These are phyloP conservation scores for Trypanosoma platydactyli DNA, from an alignment of 208 protist species.

Conservation along the genomic window DNA sequence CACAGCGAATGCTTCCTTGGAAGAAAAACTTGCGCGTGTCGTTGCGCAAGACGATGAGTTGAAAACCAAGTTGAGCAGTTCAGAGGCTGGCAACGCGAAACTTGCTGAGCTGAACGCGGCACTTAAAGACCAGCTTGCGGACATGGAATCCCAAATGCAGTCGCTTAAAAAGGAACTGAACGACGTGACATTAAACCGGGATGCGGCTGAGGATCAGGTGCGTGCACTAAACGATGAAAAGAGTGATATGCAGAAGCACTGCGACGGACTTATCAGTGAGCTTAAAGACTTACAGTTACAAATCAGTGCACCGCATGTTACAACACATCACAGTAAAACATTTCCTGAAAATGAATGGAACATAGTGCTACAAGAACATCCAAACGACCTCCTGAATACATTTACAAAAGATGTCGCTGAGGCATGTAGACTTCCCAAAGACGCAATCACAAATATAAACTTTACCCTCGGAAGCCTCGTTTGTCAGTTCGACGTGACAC, in stretches of 20 bases:
- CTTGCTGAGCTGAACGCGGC: neutral
- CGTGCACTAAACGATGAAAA: neutral
- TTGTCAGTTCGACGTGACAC: conserved; percentile 30
- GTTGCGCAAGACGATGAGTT: conserved; percentile 17
- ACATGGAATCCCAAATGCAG: conserved; percentile 13
- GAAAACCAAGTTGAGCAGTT: conserved; percentile 25
- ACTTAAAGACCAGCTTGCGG: conserved; percentile 17
- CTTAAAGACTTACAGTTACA: conserved; percentile 2
- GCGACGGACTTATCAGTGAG: neutral
- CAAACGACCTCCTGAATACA: conserved; percentile 23
- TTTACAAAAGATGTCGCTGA: conserved; percentile 30
- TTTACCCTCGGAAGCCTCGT: conserved; percentile 37
- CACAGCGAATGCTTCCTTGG: too few relatives aligned
- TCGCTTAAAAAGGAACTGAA: neutral
- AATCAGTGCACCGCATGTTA: conserved; percentile 6
- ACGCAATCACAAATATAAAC: conserved; percentile 23
- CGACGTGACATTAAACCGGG: conserved; percentile 10
- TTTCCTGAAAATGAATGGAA: conserved; percentile 37
- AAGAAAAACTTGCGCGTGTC: too few relatives aligned
- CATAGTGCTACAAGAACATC: conserved; percentile 21
- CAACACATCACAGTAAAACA: conserved; percentile 27
- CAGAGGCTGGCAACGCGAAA: conserved; percentile 7
- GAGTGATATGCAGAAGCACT: neutral
- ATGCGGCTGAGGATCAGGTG: conserved; percentile 3
- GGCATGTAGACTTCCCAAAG: conserved; percentile 34